Conservation (phyloP, 1,284 basidiomycete genomes). For the Wolfiporia cocos region DNA sequence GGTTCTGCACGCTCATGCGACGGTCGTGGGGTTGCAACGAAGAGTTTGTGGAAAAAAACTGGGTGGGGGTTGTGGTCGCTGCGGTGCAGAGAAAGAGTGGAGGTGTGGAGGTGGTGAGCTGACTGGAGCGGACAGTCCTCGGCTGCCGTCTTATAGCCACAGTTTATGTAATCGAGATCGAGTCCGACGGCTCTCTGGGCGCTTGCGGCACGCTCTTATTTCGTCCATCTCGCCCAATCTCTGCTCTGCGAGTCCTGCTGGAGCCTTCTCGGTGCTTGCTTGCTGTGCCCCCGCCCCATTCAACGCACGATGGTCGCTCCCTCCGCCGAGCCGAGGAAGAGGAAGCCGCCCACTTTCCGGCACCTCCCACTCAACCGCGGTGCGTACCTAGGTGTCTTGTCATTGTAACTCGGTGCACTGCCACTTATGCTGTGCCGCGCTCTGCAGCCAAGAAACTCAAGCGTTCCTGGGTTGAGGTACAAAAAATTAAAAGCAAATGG, state of each 20-base stretch:
- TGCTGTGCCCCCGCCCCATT: background rate
- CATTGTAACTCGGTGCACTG: no score
- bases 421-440: no score
- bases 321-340: constrained; percentile 35
- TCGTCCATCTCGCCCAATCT: background rate
- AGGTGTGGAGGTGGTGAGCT: constrained; percentile 23
- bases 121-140: constrained; percentile 3
- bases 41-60: constrained; percentile 31
- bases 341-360: constrained; percentile 62
- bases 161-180: constrained; percentile 9
- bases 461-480: constrained; percentile 64
- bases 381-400: constrained; percentile 30
- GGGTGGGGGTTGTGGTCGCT: constrained; percentile 37
- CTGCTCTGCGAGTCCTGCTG: constrained; percentile 2
- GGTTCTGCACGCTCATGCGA: constrained; percentile 92
- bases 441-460: constrained; percentile 71
- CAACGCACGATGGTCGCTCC: constrained; percentile 7
- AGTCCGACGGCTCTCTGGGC: no score
- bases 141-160: constrained; percentile 8
- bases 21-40: constrained; percentile 27
- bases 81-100: constrained; percentile 15
- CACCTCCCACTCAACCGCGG: constrained; percentile 62
- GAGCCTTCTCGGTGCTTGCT: constrained; percentile 2
- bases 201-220: no score
- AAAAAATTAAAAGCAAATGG: constrained; percentile 75